Percentiles rank a stretch among this genome's conserved stretches.
Conservation (phyloP, 2,329 filamentous ascomycete genomes). For the Fonsecaea nubica region DNA sequence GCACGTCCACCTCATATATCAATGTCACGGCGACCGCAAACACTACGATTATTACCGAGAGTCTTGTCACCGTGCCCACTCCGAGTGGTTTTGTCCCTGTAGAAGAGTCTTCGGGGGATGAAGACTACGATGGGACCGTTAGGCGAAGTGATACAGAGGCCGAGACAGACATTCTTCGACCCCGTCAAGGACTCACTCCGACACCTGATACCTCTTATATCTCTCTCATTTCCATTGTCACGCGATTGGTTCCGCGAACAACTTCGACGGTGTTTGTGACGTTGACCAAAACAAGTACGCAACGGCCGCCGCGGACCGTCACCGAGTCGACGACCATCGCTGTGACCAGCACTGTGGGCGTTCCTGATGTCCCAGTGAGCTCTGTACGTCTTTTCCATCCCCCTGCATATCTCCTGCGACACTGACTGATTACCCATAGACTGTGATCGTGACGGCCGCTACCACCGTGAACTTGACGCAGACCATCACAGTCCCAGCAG, state of each 20-base stretch:
- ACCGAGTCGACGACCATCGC: slow-evolving; percentile 5
- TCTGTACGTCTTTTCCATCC: slow-evolving; percentile 6
- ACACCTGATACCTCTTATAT: slow-evolving; percentile 2
- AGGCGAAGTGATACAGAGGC: neutral
- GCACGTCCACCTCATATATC: neutral
- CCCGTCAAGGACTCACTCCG: neutral
- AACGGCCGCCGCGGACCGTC: neutral
- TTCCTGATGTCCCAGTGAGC: slow-evolving; percentile 10
- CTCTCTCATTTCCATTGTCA: slow-evolving; percentile 14
- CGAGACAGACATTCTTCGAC: neutral
- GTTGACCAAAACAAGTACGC: slow-evolving; percentile 10
- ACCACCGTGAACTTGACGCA: neutral
- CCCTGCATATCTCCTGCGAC: neutral
- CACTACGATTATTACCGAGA: neutral
- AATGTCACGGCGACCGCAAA: neutral
- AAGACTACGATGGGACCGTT: slow-evolving; percentile 1
- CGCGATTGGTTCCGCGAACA: slow-evolving; percentile 1
- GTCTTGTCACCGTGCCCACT: neutral
- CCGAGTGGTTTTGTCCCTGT: slow-evolving; percentile 9
- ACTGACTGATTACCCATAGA: neutral
- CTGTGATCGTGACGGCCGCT: neutral
- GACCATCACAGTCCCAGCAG: neutral
- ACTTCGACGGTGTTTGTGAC: slow-evolving; percentile 9
- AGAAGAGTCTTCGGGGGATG: slow-evolving; percentile 5
- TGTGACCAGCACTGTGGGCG: slow-evolving; percentile 6